These are phyloP conservation scores for Tremella yokohamensis DNA, from an alignment of 768 basidiomycete species.

Conservation along the genomic window DNA sequence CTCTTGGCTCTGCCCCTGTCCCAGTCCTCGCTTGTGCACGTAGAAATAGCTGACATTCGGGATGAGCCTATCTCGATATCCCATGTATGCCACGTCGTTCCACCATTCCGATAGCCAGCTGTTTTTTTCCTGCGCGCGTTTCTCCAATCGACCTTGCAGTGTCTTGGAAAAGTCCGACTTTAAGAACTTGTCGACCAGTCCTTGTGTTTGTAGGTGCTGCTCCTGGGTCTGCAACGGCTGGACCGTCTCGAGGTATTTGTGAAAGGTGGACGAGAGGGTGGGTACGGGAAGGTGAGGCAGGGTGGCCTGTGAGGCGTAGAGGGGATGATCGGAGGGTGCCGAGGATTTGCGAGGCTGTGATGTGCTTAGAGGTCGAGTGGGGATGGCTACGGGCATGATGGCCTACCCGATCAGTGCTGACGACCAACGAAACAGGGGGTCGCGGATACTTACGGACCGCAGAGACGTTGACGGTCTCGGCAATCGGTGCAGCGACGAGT, in stretches of 20 bases:
- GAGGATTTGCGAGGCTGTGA: constrained; percentile 8
- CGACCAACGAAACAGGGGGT: not conserved
- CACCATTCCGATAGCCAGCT: constrained; percentile 99
- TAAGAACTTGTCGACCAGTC: constrained; percentile 66
- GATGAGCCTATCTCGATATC: constrained; percentile 84
- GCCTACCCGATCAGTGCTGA: not conserved
- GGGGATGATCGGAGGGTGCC: constrained; percentile 51
- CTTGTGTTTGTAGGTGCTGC: constrained; percentile 61
- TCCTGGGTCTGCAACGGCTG: constrained; percentile 68
- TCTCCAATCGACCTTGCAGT: constrained; percentile 73
- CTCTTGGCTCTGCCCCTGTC: constrained; percentile 55
- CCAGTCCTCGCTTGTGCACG: constrained; percentile 69
- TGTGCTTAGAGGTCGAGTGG: not conserved
- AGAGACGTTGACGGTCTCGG: not conserved
- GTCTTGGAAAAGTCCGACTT: constrained; percentile 64
- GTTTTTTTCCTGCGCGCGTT: constrained; percentile 61
- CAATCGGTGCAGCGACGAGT: too few species aligned
- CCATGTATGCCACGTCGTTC: constrained; percentile 87
- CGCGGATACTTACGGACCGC: constrained; percentile 1
- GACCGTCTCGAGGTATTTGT: constrained; percentile 84
- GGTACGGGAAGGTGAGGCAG: constrained; percentile 81
- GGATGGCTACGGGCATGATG: constrained; percentile 17
- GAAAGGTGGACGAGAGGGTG: constrained; percentile 70
- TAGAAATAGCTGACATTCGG: constrained; percentile 95
- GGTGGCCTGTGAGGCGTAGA: constrained; percentile 63